Evolutionary conservation across 2,329 filamentous ascomycete genomes (phyloP).

Genomic region (Colletotrichum viniferum): DNA sequence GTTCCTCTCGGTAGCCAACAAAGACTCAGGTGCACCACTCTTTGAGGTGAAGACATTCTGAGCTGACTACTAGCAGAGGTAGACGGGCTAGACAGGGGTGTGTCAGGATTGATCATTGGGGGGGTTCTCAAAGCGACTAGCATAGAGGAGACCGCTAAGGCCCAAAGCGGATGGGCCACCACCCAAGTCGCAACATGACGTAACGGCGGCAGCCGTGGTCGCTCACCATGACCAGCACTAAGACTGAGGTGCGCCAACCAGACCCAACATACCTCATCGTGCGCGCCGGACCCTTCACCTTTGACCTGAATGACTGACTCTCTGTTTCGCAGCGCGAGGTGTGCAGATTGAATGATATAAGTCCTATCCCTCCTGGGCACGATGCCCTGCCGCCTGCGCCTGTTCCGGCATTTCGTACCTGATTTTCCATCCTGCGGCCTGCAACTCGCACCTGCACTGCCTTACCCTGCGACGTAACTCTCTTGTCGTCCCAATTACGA

Average conservation of each 20-base stretch:
- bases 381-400: not conserved
- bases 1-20: not conserved
- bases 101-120: not conserved
- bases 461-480: not conserved
- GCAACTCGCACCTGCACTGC: not conserved
- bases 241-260: not conserved
- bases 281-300: not conserved
- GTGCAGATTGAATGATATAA: not conserved
- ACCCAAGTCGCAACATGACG: constrained; percentile 15
- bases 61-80: not conserved
- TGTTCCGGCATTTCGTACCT: not conserved
- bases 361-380: not conserved
- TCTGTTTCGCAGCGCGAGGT: not conserved
- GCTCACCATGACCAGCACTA: constrained; percentile 16
- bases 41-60: not conserved
- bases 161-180: constrained; percentile 3
- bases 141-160: not conserved
- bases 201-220: constrained; percentile 3
- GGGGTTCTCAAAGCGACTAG: not conserved
- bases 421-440: not conserved
- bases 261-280: constrained; percentile 1
- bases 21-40: not conserved
- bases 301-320: not conserved
- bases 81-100: not conserved
- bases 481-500: not conserved